Conservation (phyloP, 208 protist species). For the Leishmania turanica region DNA sequence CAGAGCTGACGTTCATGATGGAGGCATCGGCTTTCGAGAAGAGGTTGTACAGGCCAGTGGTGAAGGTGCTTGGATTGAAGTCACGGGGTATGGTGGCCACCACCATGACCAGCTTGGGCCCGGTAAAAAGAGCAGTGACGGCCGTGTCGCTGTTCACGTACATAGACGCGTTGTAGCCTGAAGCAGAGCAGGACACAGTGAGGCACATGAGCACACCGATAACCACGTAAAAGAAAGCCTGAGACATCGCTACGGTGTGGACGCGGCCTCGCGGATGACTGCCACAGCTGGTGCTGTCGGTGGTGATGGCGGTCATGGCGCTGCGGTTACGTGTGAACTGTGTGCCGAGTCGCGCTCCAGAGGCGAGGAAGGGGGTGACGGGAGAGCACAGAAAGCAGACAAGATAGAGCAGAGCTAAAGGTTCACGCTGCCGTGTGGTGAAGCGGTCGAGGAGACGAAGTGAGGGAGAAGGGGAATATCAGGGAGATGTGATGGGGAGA, state of each 20-base stretch:
- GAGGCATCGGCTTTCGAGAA: slow-evolving; percentile 4
- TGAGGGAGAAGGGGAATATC: not conserved
- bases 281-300: not conserved
- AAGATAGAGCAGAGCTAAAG: not conserved
- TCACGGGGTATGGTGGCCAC: not conserved
- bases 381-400: not conserved
- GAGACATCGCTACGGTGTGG: not conserved
- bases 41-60: slow-evolving; percentile 1
- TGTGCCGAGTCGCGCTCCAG: not conserved
- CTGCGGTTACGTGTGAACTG: not conserved
- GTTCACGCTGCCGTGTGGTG: not conserved
- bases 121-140: slow-evolving; percentile 4
- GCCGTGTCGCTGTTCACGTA: slow-evolving; percentile 24
- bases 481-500: not conserved
- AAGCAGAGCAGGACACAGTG: slow-evolving; percentile 2
- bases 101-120: slow-evolving; percentile 4
- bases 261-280: not conserved
- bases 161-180: slow-evolving; percentile 4
- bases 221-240: not conserved
- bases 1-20: slow-evolving; percentile 12
- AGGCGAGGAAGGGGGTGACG: not conserved
- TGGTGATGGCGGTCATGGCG: not conserved
- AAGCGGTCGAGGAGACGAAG: not conserved
- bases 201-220: slow-evolving; percentile 4
- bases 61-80: slow-evolving; percentile 14